phyloP scores from a whole-genome alignment of 108 stramenopile genomes.

The Skeletonema costatum region DNA sequence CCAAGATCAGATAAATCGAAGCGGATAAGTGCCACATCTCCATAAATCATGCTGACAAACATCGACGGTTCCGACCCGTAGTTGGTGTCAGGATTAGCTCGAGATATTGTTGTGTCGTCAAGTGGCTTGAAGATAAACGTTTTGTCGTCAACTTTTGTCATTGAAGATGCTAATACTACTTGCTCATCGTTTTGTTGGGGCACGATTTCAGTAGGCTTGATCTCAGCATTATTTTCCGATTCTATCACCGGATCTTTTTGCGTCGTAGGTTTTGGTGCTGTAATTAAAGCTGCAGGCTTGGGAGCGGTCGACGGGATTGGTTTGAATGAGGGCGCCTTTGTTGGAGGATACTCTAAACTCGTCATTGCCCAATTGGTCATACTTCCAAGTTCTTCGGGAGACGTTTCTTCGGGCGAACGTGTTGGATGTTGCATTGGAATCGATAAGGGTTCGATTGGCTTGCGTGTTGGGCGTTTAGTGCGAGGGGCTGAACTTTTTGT shows the following conservation, averaged over 20 bases:
- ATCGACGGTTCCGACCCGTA: constrained; percentile 9
- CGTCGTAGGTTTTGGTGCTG: not conserved
- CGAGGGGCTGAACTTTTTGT: not conserved
- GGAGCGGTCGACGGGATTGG: not conserved
- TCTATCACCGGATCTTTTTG: not conserved
- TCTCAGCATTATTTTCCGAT: not conserved
- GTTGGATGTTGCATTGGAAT: not conserved
- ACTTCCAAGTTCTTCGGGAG: not conserved
- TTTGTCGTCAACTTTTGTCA: constrained; percentile 12
- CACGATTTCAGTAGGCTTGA: not conserved
- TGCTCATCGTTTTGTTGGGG: not conserved
- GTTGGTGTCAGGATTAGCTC: constrained; percentile 2
- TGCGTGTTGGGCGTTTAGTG: not conserved
- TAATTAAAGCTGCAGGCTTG: not conserved
- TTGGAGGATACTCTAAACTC: constrained; percentile 1
- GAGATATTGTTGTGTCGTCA: constrained; percentile 20
- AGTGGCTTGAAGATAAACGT: constrained; percentile 14
- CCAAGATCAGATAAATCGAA: constrained; percentile 21
- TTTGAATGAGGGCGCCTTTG: not conserved
- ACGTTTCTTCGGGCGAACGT: not conserved
- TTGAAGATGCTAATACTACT: not conserved
- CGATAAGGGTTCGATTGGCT: not conserved
- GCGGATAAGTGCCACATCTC: constrained; percentile 13
- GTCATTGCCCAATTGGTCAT: constrained; percentile 16
- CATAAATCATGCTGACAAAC: constrained; percentile 16